phyloP scores from a whole-genome alignment of 2,329 filamentous ascomycete species.

The Verticillium nonalfalfae region DNA sequence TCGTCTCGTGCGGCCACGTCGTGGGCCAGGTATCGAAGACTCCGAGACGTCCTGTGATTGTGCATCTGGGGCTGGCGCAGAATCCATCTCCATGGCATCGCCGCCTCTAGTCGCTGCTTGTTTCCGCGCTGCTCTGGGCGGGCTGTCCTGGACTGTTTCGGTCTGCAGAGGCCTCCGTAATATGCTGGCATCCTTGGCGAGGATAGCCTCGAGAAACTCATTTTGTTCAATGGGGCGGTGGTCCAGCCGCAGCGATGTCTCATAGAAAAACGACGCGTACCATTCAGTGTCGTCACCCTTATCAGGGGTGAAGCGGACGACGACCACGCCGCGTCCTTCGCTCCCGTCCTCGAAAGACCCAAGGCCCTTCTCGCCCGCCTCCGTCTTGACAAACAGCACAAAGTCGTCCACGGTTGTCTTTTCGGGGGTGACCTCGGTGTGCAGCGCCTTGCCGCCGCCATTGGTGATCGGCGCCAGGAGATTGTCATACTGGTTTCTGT shows the following conservation, averaged over 20 bases:
- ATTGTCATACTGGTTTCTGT: constrained; percentile 67
- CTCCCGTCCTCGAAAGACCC: constrained; percentile 58
- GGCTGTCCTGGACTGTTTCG: constrained; percentile 24
- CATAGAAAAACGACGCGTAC: constrained; percentile 62
- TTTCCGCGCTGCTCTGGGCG: constrained; percentile 11
- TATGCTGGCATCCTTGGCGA: constrained; percentile 69
- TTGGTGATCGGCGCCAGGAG: constrained; percentile 69
- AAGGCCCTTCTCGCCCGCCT: constrained; percentile 67
- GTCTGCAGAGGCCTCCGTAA: constrained; percentile 64
- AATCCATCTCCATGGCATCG: constrained; percentile 18
- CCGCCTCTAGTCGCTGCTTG: constrained; percentile 10
- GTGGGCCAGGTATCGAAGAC: not conserved
- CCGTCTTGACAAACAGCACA: constrained; percentile 66
- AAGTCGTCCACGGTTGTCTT: constrained; percentile 70
- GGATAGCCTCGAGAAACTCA: constrained; percentile 85
- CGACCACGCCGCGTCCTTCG: constrained; percentile 65
- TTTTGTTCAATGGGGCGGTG: constrained; percentile 83
- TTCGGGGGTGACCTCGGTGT: constrained; percentile 53
- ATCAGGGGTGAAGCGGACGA: constrained; percentile 64
- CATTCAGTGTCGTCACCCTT: constrained; percentile 53
- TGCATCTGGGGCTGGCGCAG: constrained; percentile 7
- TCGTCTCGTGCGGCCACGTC: constrained; percentile 11
- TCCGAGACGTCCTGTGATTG: constrained; percentile 1
- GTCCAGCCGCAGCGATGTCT: constrained; percentile 65
- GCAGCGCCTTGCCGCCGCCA: constrained; percentile 75